Evolutionary conservation across 2,329 filamentous ascomycete genomes (phyloP), one percentile per base, ranked within the genome.

Genomic region (Coniochaeta sp.): DNA sequence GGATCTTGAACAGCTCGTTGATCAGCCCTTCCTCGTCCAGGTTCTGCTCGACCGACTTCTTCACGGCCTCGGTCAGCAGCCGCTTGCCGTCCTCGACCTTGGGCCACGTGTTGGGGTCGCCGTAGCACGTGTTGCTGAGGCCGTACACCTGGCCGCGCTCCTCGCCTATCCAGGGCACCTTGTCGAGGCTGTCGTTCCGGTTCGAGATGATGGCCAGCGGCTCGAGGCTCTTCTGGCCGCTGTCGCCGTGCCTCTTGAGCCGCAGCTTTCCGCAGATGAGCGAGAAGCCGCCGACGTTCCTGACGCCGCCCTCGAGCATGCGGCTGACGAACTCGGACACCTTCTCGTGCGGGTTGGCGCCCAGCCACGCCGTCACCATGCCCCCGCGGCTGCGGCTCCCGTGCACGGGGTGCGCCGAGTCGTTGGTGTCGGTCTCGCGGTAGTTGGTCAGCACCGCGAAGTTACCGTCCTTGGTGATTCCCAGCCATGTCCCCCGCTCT

Each of bases 361-460:
- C 79, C 50, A 88, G 71, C 85, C 85, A 88, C 0, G 82, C 80
- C 14, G 80, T 88, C 32, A 87, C 84, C 78, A 89, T 85, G 56
- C 77, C 81, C 57, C 86, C 86, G 59, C 86, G 79, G 69, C 84
- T 87, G 66, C 79, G 81, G 62, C 76, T 73, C 19, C 79, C 83
- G 68, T 78, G 73, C 34, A 87, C 73, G 3, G 82, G 81, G 63
- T 83, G 80, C 17, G 75, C 73, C 3, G 75, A 74, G 67, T 84
- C 80, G 60, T 79, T 69, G 24, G 75, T 67, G 59, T 77, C 72
- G 26, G 74, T 76, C 73, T 89, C 86, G 61, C 84, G 81, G 68
- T 85, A 89, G 73, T 89, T 89, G 60, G 86, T 89, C 61, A 89
- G 77, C 14, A 88, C 80, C 9, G 86, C 85, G 59, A 89, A 77